Base-by-base conservation (phyloP, 2,329 filamentous ascomycete species). In the Phialophora macrospora region DNA sequence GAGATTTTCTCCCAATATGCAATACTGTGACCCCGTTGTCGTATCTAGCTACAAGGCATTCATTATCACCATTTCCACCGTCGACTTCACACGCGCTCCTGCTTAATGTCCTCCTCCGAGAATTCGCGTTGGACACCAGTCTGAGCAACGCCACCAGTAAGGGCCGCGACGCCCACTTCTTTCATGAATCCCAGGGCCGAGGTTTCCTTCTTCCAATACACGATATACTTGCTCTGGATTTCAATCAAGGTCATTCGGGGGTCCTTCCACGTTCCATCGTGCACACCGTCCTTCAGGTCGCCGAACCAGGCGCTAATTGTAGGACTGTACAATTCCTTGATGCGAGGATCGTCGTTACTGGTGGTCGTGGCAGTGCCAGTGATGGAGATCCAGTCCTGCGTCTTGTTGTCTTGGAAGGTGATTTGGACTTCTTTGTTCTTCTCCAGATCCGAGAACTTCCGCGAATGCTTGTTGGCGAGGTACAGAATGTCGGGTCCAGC, bases 401-500 rank as follows among this genome's bases (percentile, higher is more conserved):
- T 79, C 60, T 74, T 80, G 58, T 70, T 74, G 74, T 84, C 78
- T 57, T 82, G 80, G 76, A 83, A 81, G 22, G 77, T 78, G 59
- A 84, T 72, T 59, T 80, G 77, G 59, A 78, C 76, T 68, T 79
- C 77, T 24, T 76, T 76, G 72, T 78, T 79, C n/a, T 75, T 62
- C 8, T 76, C 68, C 9, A 84, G 73, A 70, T 84, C 82, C 55
- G 74, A 70, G 73, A 83, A 81, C 57, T 84, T 84, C 58, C 76
- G 70, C 54, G 77, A 79, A 75, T 83, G 75, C 28, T 71, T 73
- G 75, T 84, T 84, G 72, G 80, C 74, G 55, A 84, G 77, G 76
- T 82, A 83, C 69, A 83, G 77, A 72, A 83, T 81, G 73, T 84
- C 81, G 6, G 81, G 81, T 11, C 82, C 82, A 57, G 71, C 70